A percentile compares a stretch with the other conserved stretches of the same genome.
Conservation (phyloP, 2,329 filamentous ascomycete species). For the Tolypocladium nubicola region DNA sequence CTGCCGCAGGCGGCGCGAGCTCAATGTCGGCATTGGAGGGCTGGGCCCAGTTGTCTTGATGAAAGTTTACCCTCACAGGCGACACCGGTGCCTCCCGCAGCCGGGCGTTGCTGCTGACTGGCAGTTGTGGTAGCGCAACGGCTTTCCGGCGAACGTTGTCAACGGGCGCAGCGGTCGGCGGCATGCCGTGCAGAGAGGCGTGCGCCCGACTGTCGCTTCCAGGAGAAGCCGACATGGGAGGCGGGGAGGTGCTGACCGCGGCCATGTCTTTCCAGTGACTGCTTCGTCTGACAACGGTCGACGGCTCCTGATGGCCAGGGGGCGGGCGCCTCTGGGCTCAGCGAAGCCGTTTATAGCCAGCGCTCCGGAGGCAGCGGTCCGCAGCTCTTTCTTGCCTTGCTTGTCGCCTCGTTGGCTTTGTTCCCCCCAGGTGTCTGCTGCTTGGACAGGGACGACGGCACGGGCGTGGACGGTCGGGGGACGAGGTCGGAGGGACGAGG, state of each 20-base stretch:
- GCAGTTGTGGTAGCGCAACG: slow-evolving; percentile 18
- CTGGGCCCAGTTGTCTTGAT: slow-evolving; percentile 39
- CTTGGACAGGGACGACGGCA: neutral
- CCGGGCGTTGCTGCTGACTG: slow-evolving; percentile 20
- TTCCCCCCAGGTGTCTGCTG: neutral
- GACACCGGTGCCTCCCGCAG: slow-evolving; percentile 43
- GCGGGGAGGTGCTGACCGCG: slow-evolving; percentile 22
- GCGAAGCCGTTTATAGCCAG: neutral
- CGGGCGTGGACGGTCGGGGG: neutral
- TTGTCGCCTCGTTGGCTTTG: neutral
- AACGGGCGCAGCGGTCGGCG: slow-evolving; percentile 7
- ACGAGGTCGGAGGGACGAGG: neutral
- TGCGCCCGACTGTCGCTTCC: slow-evolving; percentile 9
- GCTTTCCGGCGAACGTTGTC: slow-evolving; percentile 21
- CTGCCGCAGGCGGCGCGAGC: slow-evolving; percentile 16
- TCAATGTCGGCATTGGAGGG: slow-evolving; percentile 44
- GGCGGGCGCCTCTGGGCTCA: neutral
- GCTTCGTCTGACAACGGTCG: neutral
- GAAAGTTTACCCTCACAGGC: slow-evolving; percentile 44
- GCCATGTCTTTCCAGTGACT: slow-evolving; percentile 16
- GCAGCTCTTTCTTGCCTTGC: neutral
- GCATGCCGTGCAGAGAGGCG: slow-evolving; percentile 5
- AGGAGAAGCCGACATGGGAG: slow-evolving; percentile 17
- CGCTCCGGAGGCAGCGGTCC: neutral
- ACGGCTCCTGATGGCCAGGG: neutral